Base-by-base conservation (phyloP, 1,139 yeast genomes). In the Zygoascus sp. region DNA sequence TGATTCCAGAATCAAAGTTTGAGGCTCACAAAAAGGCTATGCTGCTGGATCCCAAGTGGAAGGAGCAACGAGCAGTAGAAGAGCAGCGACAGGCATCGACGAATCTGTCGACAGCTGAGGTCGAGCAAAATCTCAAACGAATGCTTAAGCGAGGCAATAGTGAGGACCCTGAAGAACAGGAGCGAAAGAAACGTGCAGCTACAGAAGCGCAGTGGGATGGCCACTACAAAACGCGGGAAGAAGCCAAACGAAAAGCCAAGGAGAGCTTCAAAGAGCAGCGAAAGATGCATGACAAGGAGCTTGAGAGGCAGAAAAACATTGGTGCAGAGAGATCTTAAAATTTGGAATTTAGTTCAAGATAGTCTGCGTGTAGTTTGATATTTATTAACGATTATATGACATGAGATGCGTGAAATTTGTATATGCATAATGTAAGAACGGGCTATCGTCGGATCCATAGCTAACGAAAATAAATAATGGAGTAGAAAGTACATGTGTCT, bases 11-110 rank as follows among this genome's bases (percentile, higher is more conserved):
- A 57, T 73, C 75, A 46, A 71, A 82, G 53, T 87, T 85, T 60
- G 88, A 83, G 54, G 77, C 74, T 53, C 97, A 90, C 63, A 70
- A 89, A 54, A 76, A 79, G 49, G 76, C 80, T n/a, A 68, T 85
- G 48, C 69, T 87, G 41, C 68, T 92, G 45, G 96, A 90, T 64
- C 96, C 96, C 1, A 72, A 78, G 53, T 87, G 86, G 68, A 75
- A 80, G 55, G 79, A 79, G 53, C 90, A 87, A 61, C 82, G 80
- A 58, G 79, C 76, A 25, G 75, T 76, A 50, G 73, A 72, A 13
- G 80, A 83, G 53, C 70, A 75, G 27, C 85, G 88, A 58, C 75
- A 76, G 58, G 68, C 76, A 34, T 70, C 78, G 25, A 74, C 88
- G 5, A 86, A 86, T 58, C 65, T 88, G 49, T 76, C 81, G 3